Conservation (phyloP, 2,329 filamentous ascomycete genomes). For the Reticulascus tulasneorum region DNA sequence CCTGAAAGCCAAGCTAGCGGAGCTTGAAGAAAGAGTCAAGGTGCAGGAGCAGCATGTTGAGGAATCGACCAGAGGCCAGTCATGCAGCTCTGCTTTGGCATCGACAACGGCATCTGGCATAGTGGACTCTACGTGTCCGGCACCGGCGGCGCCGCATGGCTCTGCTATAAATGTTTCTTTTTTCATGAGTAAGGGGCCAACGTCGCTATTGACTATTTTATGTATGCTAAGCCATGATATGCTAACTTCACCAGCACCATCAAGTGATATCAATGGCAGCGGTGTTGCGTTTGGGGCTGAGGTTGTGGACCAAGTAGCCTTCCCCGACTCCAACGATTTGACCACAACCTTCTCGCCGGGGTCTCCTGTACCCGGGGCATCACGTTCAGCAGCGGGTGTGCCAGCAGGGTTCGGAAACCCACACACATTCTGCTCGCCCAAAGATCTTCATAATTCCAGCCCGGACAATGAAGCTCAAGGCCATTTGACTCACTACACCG, state of each 20-base stretch:
- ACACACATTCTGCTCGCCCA: not conserved
- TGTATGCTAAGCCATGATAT: no score
- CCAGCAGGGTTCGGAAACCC: not conserved
- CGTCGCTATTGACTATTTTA: no score
- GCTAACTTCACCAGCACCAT: not conserved
- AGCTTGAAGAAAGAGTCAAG: not conserved
- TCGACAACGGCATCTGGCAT: not conserved
- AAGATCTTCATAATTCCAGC: not conserved
- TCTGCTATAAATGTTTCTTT: not conserved
- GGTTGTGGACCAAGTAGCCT: not conserved
- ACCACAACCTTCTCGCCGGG: not conserved
- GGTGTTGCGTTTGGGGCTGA: not conserved
- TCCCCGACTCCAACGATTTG: not conserved
- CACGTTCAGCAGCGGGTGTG: not conserved
- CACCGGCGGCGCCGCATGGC: not conserved
- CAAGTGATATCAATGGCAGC: not conserved
- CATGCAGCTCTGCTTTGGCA: not conserved
- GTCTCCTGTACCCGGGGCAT: not conserved
- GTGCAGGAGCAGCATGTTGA: not conserved
- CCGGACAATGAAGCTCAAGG: not conserved
- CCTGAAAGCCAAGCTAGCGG: not conserved
- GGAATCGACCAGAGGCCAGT: not conserved
- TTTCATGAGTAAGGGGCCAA: not conserved
- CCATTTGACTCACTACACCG: no score
- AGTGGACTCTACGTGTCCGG: not conserved